Evolutionary conservation across 139 green algal species (phyloP), one percentile per base, ranked within the genome.

Genomic region (Zygnema circumcarinatum): DNA sequence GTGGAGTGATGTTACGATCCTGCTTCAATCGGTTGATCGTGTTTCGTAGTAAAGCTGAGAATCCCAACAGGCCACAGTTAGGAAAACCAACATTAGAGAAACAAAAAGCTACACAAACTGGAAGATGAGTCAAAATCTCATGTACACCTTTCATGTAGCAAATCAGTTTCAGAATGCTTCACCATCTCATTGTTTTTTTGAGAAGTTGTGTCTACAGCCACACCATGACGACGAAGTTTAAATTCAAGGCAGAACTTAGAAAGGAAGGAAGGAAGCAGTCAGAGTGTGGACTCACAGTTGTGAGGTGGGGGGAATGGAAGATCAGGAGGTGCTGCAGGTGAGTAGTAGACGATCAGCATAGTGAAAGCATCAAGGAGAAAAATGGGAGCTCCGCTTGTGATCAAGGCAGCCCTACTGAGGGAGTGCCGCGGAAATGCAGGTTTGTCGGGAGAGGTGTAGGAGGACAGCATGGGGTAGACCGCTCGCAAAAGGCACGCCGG

Each of bases 361-460:
- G 91, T 93, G 90, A 94, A 97, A 0, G 95, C 92, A 81, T 98
- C 96, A 75, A 98, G 90, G 35, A 98, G 90, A 84, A 95, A 96
- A 32, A 98, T 93, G 52, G 95, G 95, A 32, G 92, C 91, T 25
- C 90, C 67, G 62, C 76, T 82, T 62, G 88, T 86, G 11, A 92
- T 79, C 53, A 95, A 76, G 0, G 94, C 94, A 0, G 93, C 93
- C 0, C 88, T 80, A 11, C 86, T 94, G 40, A 97, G 91, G 20
- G 91, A 96, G 89, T 96, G 94, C n/a, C 83, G 79, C 25, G 86
- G 83, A 89, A 90, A 94, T 1, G 92, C 92, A 75, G 88, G 52
- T 0, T 87, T 83, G 56, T 95, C 91, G 11, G 88, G 88, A 54
- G 79, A 73, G 35, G 35, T 67, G 89, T 93, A 97, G 40, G 87